A percentile compares a stretch with the other conserved stretches of the same genome.
phyloP scores from a whole-genome alignment of 169 alveolate genomes.

The Toxoplasma gondii region DNA sequence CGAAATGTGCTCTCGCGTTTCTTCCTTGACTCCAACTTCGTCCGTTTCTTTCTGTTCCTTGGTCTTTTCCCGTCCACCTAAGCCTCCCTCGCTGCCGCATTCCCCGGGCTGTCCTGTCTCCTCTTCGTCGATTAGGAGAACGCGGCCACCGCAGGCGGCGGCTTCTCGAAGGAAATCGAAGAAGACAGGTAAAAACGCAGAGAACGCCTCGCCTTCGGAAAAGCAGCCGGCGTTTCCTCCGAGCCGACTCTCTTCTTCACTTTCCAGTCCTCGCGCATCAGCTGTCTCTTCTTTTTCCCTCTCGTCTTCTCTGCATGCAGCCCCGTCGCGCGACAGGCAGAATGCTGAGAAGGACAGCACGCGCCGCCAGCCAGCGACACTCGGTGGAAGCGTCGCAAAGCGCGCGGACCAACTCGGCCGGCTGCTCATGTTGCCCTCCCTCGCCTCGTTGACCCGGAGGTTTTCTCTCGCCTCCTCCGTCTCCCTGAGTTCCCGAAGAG shows the following conservation, averaged over 20 bases:
- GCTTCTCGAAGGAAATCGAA: slow-evolving; percentile 30
- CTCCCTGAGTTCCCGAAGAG: neutral
- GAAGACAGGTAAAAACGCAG: neutral
- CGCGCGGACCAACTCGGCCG: neutral
- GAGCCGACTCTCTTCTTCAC: too few species aligned
- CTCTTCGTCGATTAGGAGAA: neutral
- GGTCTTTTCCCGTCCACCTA: neutral
- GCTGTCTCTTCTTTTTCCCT: too few species aligned
- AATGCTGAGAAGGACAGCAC: neutral
- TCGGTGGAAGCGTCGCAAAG: neutral
- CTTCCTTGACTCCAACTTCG: neutral
- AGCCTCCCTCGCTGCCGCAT: neutral
- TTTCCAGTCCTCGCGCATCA: too few species aligned
- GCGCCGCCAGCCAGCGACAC: neutral
- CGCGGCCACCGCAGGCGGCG: slow-evolving; percentile 4
- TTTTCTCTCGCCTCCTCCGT: neutral
- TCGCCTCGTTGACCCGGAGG: neutral
- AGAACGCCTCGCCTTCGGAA: neutral
- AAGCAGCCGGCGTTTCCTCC: too few species aligned
- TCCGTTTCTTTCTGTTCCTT: neutral
- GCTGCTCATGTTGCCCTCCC: neutral
- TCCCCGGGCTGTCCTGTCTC: neutral
- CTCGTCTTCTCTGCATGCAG: neutral
- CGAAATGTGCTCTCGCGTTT: neutral
- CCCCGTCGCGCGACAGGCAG: neutral